These are phyloP conservation scores for Strobilomyces dryophilus DNA, from an alignment of 768 basidiomycete species.

Conservation along the genomic window DNA sequence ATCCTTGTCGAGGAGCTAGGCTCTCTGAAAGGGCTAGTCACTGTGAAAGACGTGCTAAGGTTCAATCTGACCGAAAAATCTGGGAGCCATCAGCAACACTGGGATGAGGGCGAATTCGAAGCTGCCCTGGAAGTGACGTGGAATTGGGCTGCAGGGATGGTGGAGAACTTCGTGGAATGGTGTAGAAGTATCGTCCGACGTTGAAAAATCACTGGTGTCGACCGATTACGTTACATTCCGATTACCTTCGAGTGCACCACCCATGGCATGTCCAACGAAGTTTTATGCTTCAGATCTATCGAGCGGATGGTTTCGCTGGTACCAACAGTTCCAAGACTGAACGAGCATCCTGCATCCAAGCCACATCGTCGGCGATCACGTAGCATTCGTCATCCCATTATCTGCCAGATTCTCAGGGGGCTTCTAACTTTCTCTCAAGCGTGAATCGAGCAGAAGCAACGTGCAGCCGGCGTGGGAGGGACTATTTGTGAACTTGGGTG, in stretches of 20 bases:
- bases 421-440: not conserved
- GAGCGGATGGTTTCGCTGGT: too few species aligned
- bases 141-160: conserved; percentile 44
- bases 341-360: too few species aligned
- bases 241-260: too few species aligned
- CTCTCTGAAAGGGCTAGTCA: conserved; percentile 77
- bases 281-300: too few species aligned
- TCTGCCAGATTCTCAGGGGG: not conserved
- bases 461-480: not conserved
- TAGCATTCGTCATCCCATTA: not conserved
- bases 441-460: not conserved
- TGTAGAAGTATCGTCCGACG: conserved; percentile 22
- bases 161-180: conserved; percentile 30
- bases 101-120: conserved; percentile 65
- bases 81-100: conserved; percentile 44
- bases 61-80: conserved; percentile 66
- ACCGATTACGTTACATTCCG: not conserved
- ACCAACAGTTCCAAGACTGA: too few species aligned
- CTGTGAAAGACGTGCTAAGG: conserved; percentile 92
- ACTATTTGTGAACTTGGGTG: not conserved
- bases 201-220: conserved; percentile 7
- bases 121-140: conserved; percentile 59
- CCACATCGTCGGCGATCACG: not conserved
- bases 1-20: conserved; percentile 92
- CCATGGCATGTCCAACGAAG: too few species aligned